These are phyloP conservation scores for Neophaeococcomyces aloes DNA, from an alignment of 2,329 filamentous ascomycete species.

Conservation along the genomic window DNA sequence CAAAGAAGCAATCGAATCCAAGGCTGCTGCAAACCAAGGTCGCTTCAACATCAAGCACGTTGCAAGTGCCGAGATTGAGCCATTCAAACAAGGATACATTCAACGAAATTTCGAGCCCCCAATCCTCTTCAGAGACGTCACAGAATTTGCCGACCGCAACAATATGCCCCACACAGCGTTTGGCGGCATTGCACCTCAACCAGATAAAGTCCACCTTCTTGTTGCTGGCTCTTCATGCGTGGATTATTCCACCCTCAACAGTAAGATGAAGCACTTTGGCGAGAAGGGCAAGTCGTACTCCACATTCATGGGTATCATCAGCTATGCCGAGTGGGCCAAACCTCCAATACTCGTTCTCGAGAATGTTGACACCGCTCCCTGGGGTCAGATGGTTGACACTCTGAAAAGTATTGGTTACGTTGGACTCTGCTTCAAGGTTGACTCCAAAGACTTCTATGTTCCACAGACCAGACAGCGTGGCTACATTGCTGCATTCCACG, in stretches of 20 bases:
- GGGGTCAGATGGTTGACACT: conserved; percentile 39
- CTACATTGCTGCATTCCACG: conserved; percentile 50
- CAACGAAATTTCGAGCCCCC: conserved; percentile 46
- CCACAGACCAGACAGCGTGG: conserved; percentile 57
- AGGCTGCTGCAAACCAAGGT: conserved; percentile 21
- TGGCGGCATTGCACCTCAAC: conserved; percentile 49
- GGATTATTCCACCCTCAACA: conserved; percentile 61
- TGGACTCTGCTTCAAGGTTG: conserved; percentile 40
- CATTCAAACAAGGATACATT: conserved; percentile 56
- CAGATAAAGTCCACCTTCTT: conserved; percentile 51
- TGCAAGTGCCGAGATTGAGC: conserved; percentile 55
- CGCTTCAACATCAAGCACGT: conserved; percentile 42
- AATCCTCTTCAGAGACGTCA: conserved; percentile 49
- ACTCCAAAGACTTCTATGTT: conserved; percentile 62
- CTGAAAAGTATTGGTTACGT: conserved; percentile 48
- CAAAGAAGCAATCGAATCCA: conserved; percentile 30
- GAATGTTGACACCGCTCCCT: conserved; percentile 56
- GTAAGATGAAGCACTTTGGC: conserved; percentile 39
- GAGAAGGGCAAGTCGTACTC: conserved; percentile 53
- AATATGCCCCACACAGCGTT: conserved; percentile 52
- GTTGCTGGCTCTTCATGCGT: conserved; percentile 67
- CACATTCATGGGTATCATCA: conserved; percentile 53
- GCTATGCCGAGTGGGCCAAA: conserved; percentile 44
- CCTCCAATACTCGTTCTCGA: conserved; percentile 61
- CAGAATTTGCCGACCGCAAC: conserved; percentile 40